These are phyloP conservation scores for Canna indica DNA, from an alignment of 176 grass and related monocot genomes.

Conservation along the genomic window DNA sequence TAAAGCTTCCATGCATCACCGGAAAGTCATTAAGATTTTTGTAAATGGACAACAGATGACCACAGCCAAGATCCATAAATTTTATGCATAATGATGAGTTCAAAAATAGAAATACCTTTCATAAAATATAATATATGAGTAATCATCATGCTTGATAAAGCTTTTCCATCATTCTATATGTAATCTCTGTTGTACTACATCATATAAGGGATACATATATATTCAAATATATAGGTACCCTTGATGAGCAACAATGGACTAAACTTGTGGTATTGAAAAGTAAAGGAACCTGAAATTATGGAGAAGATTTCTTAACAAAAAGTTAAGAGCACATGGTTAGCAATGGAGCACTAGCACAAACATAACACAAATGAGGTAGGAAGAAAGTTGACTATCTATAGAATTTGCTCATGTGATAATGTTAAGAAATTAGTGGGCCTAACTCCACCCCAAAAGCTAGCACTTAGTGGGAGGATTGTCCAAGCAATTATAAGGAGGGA, in stretches of 20 bases:
- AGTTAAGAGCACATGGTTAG: no score
- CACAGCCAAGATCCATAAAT: background rate
- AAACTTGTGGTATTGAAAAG: background rate
- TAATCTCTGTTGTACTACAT: no score
- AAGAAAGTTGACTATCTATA: no score
- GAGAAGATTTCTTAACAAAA: background rate
- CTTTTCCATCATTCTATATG: background rate
- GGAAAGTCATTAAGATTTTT: background rate
- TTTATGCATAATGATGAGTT: background rate
- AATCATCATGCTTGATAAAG: background rate
- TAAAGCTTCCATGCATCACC: slow-evolving; percentile 10
- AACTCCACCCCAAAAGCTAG: no score
- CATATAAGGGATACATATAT: background rate
- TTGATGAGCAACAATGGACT: background rate
- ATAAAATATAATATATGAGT: background rate
- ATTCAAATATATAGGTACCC: background rate
- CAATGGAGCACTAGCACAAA: no score
- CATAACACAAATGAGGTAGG: no score
- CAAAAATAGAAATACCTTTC: background rate
- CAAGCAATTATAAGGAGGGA: no score
- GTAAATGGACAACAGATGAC: background rate
- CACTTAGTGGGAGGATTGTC: no score
- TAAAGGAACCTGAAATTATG: background rate
- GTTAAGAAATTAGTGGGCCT: no score
- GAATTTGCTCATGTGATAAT: background rate